Conservation (phyloP, 768 basidiomycete species). For the Austroboletus festivus region DNA sequence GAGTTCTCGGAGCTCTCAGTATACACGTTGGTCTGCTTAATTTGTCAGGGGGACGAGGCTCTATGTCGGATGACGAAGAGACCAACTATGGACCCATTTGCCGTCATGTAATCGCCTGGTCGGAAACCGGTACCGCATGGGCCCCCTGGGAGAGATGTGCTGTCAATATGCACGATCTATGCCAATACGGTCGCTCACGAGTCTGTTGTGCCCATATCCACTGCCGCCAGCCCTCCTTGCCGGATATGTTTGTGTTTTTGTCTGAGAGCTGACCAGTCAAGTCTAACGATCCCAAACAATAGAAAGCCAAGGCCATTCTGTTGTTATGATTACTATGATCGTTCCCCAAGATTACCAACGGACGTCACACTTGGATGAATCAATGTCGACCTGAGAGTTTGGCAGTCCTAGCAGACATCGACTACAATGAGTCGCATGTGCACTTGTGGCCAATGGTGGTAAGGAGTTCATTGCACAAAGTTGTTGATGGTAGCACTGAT, state of each 20-base stretch:
- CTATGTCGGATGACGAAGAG: background rate
- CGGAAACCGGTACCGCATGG: slow-evolving; percentile 65
- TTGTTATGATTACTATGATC: slow-evolving; percentile 8
- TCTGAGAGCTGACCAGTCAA: slow-evolving; percentile 51
- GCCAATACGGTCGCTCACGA: slow-evolving; percentile 35
- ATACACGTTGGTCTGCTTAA: slow-evolving; percentile 34
- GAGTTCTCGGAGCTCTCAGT: slow-evolving; percentile 51
- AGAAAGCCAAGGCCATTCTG: slow-evolving; percentile 85
- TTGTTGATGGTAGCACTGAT: background rate
- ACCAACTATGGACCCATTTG: slow-evolving; percentile 18
- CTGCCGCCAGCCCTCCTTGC: slow-evolving; percentile 63
- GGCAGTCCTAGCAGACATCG: slow-evolving; percentile 74
- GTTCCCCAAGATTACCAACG: slow-evolving; percentile 13
- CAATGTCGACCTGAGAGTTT: slow-evolving; percentile 60
- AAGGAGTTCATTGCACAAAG: slow-evolving; percentile 15
- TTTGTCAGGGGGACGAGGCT: slow-evolving; percentile 7
- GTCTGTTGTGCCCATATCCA: slow-evolving; percentile 93
- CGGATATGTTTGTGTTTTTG: slow-evolving; percentile 42
- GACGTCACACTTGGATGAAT: slow-evolving; percentile 62
- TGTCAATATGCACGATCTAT: background rate
- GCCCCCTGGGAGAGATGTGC: slow-evolving; percentile 40
- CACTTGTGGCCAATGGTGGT: slow-evolving; percentile 38
- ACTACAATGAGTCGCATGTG: slow-evolving; percentile 63
- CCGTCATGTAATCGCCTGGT: slow-evolving; percentile 71
- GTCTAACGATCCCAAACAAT: slow-evolving; percentile 83